A percentile compares a stretch with the other conserved stretches of the same genome.
These are phyloP conservation scores for Dendrobium chrysotoxum DNA, from an alignment of 106 monocot species.

Conservation along the genomic window DNA sequence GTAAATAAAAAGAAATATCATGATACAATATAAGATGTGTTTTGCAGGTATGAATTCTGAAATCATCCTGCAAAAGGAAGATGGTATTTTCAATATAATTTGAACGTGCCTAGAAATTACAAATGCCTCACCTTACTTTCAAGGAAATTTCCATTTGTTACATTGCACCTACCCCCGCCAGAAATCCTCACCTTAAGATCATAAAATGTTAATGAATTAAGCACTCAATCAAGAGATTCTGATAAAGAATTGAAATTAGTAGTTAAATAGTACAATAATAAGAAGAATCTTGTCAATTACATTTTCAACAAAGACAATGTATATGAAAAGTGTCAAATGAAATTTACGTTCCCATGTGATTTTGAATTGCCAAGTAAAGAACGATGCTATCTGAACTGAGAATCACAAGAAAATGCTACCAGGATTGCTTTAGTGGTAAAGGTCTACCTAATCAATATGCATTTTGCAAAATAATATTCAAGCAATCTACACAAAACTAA, in stretches of 20 bases:
- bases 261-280: background rate
- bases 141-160: slow-evolving; percentile 83
- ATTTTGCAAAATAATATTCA: too few relatives aligned
- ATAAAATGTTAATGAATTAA: slow-evolving; percentile 10
- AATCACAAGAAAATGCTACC: background rate
- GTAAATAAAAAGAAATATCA: background rate
- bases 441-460: too few relatives aligned
- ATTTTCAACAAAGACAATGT: background rate
- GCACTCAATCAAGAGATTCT: background rate
- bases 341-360: background rate
- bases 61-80: background rate
- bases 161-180: slow-evolving; percentile 96
- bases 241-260: background rate
- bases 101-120: background rate
- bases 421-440: too few relatives aligned
- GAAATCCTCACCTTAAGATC: slow-evolving; percentile 87
- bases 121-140: slow-evolving; percentile 48
- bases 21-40: background rate
- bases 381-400: background rate
- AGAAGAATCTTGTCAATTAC: background rate
- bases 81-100: background rate
- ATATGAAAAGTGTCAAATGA: background rate
- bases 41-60: background rate
- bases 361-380: background rate
- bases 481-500: too few relatives aligned